A percentile compares a stretch with the other conserved stretches of the same genome.
Conservation (phyloP, 805 yeast genomes). For the Candida sonorensis region DNA sequence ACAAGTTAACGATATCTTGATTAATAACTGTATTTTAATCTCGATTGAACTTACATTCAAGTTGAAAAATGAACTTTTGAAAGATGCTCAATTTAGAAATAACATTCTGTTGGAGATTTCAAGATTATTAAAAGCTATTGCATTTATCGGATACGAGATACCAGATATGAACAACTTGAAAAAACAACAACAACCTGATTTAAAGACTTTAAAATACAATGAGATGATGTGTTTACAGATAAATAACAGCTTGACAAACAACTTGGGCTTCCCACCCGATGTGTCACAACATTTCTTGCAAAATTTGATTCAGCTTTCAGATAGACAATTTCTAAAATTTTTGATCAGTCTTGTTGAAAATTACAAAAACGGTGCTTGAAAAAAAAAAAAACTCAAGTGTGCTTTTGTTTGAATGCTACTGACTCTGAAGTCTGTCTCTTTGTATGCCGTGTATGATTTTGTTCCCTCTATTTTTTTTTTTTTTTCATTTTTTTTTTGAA, state of each 20-base stretch:
- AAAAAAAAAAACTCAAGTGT: neutral
- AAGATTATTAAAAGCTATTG: conserved; percentile 57
- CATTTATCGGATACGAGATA: conserved; percentile 25
- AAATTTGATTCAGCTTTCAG: conserved; percentile 47
- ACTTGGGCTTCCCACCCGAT: conserved; percentile 56
- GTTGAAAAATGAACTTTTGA: conserved; percentile 52
- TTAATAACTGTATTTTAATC: conserved; percentile 59
- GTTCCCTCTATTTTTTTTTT: no score
- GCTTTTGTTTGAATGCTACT: no score
- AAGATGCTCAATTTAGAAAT: conserved; percentile 74
- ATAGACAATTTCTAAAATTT: conserved; percentile 65
- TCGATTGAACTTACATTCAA: conserved; percentile 79
- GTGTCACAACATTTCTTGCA: conserved; percentile 56
- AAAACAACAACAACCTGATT: conserved; percentile 13
- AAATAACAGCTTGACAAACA: conserved; percentile 35
- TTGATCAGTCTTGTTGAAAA: conserved; percentile 39
- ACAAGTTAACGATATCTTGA: conserved; percentile 64
- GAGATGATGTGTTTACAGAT: conserved; percentile 26
- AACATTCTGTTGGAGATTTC: conserved; percentile 67
- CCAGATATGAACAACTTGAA: conserved; percentile 22
- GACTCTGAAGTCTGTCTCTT: no score
- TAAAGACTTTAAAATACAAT: conserved; percentile 15
- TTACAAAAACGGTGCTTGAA: conserved; percentile 5
- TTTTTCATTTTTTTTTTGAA: no score
- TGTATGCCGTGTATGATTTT: no score